Base-by-base conservation (phyloP, 768 basidiomycete genomes). In the Termitomyces sp. region DNA sequence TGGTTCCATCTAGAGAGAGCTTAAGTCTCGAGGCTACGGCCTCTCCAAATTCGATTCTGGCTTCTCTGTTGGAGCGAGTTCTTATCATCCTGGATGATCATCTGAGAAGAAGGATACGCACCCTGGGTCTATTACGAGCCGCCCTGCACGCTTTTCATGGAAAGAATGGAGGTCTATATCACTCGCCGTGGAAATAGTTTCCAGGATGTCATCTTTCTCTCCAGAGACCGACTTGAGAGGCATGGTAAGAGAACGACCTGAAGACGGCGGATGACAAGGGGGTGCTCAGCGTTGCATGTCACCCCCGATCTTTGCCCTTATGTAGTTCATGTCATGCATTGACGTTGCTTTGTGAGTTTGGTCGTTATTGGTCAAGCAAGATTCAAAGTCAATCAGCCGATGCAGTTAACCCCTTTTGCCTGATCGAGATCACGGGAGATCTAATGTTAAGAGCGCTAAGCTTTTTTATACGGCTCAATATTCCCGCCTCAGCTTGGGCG, bases 41-140 rank as follows among this genome's bases (percentile, higher is more conserved):
- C 17, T 80, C 78, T 23, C 83, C 83, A 56, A 83, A 81, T 64
- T 84, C 82, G 44, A 77, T 65, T 54, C 65, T 71, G 5, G 84
- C 84, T 66, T 85, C 82, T 31, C 80, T 81, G 54, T 26, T 30
- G 11, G 10, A 53, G 23, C 35, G 12, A 23, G 48, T 19, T 1
- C 15, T 47, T 28, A 15, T 7, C 8, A 30, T 46, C 19, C 17
- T 30, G 38, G n/a, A 48, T 14, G 1, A 15, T 28, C 8, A 11
- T 5, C 14, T 19, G 14, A 48, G 30, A 11, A 38, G 2, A 14
- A 35, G 35, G 30, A 33, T 4, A 43, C 79, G 28, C 61, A 83
- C 84, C 73, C 72, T 6, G 83, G 82, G 63, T 85, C 83, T 28
- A 85, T 72, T 31, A 85, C 78, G 23, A 85, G 70, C 9, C 83